Base-by-base conservation (phyloP, 768 basidiomycete genomes). In the Cystofilobasidium capitatum region DNA sequence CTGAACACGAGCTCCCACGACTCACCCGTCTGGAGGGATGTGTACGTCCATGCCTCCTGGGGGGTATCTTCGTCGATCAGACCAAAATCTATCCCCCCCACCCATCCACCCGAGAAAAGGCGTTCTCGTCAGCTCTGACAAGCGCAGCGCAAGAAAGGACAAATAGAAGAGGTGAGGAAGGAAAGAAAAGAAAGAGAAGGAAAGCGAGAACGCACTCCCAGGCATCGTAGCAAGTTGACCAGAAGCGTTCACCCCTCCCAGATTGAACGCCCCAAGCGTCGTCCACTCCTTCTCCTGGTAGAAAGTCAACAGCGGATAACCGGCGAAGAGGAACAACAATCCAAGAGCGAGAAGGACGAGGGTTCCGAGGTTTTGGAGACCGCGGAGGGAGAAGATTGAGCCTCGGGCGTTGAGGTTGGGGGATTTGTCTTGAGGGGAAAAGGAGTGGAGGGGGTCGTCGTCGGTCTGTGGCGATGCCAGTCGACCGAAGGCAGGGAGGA, bases 1-100 rank as follows among this genome's bases (percentile, higher is more conserved):
- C 88, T 90, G 79, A 92, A 98, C 2, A 89, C 87, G 36, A 99
- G 84, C 63, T 86, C 79, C 74, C 90, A 93, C 10, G 81, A 77
- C 65, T 86, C 80, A 2, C 92, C 93, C 74, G 74, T 64, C 26
- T 58, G 47, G 29, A 58, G 51, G 14, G 26, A 42, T 0, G 64
- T 55, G 55, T 26, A 58, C 24, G 62, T 24, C 24, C 45, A 35
- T 10, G 33, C 37, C 35, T 78, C 76, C 2, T 76, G 54, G 0
- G 88, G 89, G 0, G 94, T 98, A 36, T 85, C 87, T 1, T 71
- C 59, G 77, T 98, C 94, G 72, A 97, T 83, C 37, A 96, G 77
- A 1, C 71, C 76, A 0, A 85, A 87, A 66, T 91, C 54, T 61
- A 31, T 17, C 3, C 16, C 5, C 14, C 40, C 24, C 5, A n/a